Percentiles rank a stretch among this genome's conserved stretches.
Evolutionary conservation across 805 yeast genomes (phyloP).

Genomic region (Starmerella apis): DNA sequence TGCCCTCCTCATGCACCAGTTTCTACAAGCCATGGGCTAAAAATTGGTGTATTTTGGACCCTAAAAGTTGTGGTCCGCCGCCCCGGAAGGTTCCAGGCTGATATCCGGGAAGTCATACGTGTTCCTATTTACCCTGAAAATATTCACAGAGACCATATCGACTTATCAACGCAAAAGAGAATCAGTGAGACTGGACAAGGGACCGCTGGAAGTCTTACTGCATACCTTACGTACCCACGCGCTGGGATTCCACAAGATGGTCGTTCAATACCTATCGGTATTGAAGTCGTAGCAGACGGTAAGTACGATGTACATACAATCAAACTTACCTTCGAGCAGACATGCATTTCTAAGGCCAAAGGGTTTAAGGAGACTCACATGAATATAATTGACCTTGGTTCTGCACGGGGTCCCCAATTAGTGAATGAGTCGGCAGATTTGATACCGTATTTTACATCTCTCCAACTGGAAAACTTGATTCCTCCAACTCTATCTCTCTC

Average conservation of each 20-base stretch:
- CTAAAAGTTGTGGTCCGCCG: constrained; percentile 7
- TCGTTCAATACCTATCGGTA: not conserved
- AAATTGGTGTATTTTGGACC: constrained; percentile 8
- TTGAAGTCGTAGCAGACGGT: not conserved
- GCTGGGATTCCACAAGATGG: not conserved
- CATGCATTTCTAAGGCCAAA: not conserved
- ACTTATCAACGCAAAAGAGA: not conserved
- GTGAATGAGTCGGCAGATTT: not conserved
- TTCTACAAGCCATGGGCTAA: not conserved
- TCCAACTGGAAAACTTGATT: not conserved
- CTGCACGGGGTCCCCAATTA: not conserved
- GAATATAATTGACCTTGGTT: not conserved
- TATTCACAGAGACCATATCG: not conserved
- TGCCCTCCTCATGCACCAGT: constrained; percentile 10
- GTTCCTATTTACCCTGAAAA: not conserved
- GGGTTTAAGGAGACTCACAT: not conserved
- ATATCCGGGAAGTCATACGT: constrained; percentile 3
- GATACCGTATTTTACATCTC: not conserved
- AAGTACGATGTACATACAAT: not conserved
- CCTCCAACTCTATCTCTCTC: not conserved
- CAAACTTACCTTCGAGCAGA: not conserved
- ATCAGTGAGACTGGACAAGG: not conserved
- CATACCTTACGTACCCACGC: not conserved
- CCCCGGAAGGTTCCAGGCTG: not conserved
- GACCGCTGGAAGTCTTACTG: not conserved